Evolutionary conservation across 106 monocot species (phyloP).

Genomic region (Dioscorea alata): DNA sequence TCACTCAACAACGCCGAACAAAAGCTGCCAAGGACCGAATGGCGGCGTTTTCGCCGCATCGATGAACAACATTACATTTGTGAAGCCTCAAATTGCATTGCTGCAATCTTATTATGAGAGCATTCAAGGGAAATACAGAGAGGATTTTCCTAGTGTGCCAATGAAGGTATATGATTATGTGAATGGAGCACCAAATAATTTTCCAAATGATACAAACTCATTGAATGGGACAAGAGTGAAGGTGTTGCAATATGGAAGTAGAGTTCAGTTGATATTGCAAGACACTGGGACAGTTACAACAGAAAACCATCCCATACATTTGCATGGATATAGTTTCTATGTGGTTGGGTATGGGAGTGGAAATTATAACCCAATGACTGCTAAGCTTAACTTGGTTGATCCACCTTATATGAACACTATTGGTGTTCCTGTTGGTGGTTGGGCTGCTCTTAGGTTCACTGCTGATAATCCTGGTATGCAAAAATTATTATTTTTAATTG

Average conservation of each 20-base stretch:
- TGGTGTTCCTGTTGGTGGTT: constrained; percentile 41
- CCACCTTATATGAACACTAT: constrained; percentile 38
- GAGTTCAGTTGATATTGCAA: constrained; percentile 37
- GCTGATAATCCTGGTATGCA: constrained; percentile 42
- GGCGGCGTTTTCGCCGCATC: constrained; percentile 18
- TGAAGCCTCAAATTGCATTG: constrained; percentile 13
- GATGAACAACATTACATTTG: constrained; percentile 33
- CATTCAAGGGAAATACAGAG: constrained; percentile 8
- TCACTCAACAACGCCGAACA: constrained; percentile 14
- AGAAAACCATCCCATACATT: constrained; percentile 50
- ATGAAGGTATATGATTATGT: constrained; percentile 23
- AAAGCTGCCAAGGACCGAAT: constrained; percentile 24
- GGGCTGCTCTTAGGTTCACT: constrained; percentile 44
- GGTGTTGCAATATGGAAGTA: constrained; percentile 20
- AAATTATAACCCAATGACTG: constrained; percentile 27
- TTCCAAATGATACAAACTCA: constrained; percentile 13
- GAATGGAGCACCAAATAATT: constrained; percentile 31
- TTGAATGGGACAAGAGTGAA: constrained; percentile 11
- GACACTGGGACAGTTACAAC: constrained; percentile 25
- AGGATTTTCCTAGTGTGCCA: constrained; percentile 24
- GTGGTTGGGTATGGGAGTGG: constrained; percentile 37
- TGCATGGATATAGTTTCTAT: constrained; percentile 46
- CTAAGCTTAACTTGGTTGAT: constrained; percentile 32
- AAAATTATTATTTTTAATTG: neutral
- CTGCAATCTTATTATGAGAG: constrained; percentile 25